phyloP scores from a whole-genome alignment of 2,329 filamentous ascomycete genomes.

The Xylariaceae sp. region DNA sequence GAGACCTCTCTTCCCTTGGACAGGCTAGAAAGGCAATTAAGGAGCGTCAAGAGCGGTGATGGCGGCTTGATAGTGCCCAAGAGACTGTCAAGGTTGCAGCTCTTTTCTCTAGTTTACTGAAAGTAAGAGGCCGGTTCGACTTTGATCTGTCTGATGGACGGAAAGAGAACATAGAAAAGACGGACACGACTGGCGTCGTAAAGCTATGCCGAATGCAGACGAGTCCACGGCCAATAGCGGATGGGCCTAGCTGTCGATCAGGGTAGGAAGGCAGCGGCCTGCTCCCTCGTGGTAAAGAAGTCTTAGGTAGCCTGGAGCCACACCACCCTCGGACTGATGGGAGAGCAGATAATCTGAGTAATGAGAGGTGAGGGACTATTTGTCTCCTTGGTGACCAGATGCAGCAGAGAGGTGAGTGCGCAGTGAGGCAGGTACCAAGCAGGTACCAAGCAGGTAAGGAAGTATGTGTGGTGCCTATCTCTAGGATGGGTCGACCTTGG shows the following conservation, averaged over 20 bases:
- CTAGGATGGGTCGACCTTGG: neutral
- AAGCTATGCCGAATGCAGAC: conserved; percentile 14
- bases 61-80: conserved; percentile 5
- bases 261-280: conserved; percentile 3
- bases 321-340: neutral
- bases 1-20: conserved; percentile 3
- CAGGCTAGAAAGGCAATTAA: conserved; percentile 1
- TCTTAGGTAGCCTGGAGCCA: neutral
- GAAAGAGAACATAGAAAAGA: conserved; percentile 13
- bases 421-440: neutral
- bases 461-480: neutral
- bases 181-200: conserved; percentile 11
- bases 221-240: conserved; percentile 2
- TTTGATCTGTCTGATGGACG: conserved; percentile 2
- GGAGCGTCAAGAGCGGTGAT: conserved; percentile 12
- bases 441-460: neutral
- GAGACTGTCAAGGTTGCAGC: neutral
- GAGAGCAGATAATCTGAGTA: neutral
- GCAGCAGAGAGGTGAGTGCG: neutral
- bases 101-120: neutral
- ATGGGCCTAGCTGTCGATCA: conserved; percentile 7
- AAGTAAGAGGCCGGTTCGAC: neutral
- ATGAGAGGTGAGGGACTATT: neutral
- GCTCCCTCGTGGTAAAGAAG: neutral
- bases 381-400: neutral